phyloP scores from a whole-genome alignment of 495 filamentous ascomycete species.

The Pyrenopolyporus hunteri region DNA sequence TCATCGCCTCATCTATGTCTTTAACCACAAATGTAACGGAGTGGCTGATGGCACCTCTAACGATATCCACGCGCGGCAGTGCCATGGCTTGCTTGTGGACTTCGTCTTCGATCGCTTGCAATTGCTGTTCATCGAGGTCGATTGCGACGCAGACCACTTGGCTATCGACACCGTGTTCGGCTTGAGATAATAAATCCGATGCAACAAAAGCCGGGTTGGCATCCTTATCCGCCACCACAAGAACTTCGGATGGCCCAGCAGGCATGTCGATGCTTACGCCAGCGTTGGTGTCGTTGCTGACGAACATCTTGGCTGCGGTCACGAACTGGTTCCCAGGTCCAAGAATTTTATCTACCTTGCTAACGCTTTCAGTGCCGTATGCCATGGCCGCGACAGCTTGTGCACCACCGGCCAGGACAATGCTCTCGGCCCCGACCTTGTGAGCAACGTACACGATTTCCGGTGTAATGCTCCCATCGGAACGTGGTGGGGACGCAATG shows the following conservation, averaged over 20 bases:
- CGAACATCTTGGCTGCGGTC: conserved; percentile 96
- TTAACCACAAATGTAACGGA: conserved; percentile 86
- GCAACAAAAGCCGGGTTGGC: conserved; percentile 96
- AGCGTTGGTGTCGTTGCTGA: conserved; percentile 93
- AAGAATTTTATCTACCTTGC: conserved; percentile 98
- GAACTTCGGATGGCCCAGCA: conserved; percentile 92
- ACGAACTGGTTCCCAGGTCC: conserved; percentile 99
- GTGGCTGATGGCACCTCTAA: conserved; percentile 87
- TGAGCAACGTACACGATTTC: conserved; percentile 99
- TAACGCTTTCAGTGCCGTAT: conserved; percentile 81
- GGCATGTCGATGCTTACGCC: conserved; percentile 98
- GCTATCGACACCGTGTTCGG: conserved; percentile 93
- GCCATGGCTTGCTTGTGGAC: conserved; percentile 87
- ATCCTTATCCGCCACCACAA: conserved; percentile 90
- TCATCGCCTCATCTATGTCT: conserved; percentile 82
- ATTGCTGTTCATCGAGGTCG: conserved; percentile 70
- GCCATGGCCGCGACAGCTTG: conserved; percentile 94
- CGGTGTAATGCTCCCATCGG: conserved; percentile 88
- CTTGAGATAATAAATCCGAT: conserved; percentile 91
- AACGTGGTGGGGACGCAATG: conserved; percentile 85
- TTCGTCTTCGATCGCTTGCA: conserved; percentile 86
- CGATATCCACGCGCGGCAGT: conserved; percentile 89
- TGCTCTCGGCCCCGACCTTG: conserved; percentile 93
- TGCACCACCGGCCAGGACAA: conserved; percentile 92
- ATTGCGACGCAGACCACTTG: conserved; percentile 94